Base-by-base conservation (phyloP, 2,329 filamentous ascomycete species). In the Ascochyta clinopodiicola region DNA sequence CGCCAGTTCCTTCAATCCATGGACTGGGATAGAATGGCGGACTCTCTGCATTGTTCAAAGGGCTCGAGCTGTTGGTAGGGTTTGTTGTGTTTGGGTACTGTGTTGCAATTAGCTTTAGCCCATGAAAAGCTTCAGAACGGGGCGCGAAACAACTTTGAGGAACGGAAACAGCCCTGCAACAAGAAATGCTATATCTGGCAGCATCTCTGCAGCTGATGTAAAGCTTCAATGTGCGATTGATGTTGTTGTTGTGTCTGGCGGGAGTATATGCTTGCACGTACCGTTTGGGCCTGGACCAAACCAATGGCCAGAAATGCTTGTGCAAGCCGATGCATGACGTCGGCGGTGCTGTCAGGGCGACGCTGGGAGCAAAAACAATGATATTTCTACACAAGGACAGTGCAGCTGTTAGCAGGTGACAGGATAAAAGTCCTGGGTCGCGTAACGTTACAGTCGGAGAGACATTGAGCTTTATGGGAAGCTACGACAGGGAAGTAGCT, bases 1-100 rank as follows among this genome's bases (percentile, higher is more conserved):
- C 72, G 13, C 89, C 90, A 6, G 84, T 74, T 17, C 90, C 88
- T 60, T 90, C 85, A 78, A 89, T 88, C 91, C 92, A 96, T 79
- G 92, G 92, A 25, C 91, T 93, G 1, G 92, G 92, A 70, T 96
- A 96, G 70, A 84, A 84, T 2, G 91, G 90, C 39, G 85, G 84
- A 22, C 84, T 87, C 44, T 72, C 50, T 2, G 70, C 74, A 54
- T 72, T 57, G 58, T 72, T 57, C 46, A 68, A 37, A 15, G 60
- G 60, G 51, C 64, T 67, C 45, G 42, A 64, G 35, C 54, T 62
- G 51, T 70, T 64, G 49, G 66, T 62, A 39, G 70, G 67, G 36
- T 44, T 64, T 27, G 61, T 63, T 53, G 37, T 64, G 61, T 70
- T 71, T 10, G 68, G 59, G 48, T 59, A 69, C 71, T 73, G 69